Percentiles rank a stretch among this genome's conserved stretches.
These are phyloP conservation scores for Paecilomyces sp. DNA, from an alignment of 2,329 filamentous ascomycete species.

Conservation along the genomic window DNA sequence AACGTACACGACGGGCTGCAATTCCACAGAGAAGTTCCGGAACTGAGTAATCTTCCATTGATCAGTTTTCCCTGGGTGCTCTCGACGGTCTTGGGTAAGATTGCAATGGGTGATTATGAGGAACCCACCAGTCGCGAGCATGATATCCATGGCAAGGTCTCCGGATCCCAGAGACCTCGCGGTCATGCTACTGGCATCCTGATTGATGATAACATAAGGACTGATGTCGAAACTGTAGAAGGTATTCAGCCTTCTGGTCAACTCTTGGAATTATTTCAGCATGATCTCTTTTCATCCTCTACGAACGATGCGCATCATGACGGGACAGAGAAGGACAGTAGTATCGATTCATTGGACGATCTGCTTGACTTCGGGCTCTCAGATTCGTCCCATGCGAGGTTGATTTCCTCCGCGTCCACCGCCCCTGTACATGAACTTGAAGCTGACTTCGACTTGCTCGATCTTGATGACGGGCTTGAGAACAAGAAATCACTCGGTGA, in stretches of 20 bases:
- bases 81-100: conserved; percentile 59
- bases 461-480: conserved; percentile 6
- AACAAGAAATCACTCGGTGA: neutral
- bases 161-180: neutral
- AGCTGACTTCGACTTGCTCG: conserved; percentile 7
- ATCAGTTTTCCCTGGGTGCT: conserved; percentile 97
- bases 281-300: conserved; percentile 6
- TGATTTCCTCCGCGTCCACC: neutral
- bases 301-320: conserved; percentile 1
- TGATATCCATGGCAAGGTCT: conserved; percentile 1
- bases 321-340: neutral
- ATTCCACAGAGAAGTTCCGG: conserved; percentile 6
- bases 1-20: conserved; percentile 8
- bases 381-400: neutral
- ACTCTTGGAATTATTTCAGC: conserved; percentile 23
- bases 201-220: neutral
- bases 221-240: conserved; percentile 22
- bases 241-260: conserved; percentile 28
- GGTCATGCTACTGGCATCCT: neutral
- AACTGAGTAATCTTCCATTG: conserved; percentile 56
- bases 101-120: conserved; percentile 48
- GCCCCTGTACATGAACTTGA: neutral
- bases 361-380: conserved; percentile 15
- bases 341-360: conserved; percentile 10
- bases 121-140: neutral